phyloP scores from a whole-genome alignment of 805 yeast species.

The Zygotorulaspora florentina region DNA sequence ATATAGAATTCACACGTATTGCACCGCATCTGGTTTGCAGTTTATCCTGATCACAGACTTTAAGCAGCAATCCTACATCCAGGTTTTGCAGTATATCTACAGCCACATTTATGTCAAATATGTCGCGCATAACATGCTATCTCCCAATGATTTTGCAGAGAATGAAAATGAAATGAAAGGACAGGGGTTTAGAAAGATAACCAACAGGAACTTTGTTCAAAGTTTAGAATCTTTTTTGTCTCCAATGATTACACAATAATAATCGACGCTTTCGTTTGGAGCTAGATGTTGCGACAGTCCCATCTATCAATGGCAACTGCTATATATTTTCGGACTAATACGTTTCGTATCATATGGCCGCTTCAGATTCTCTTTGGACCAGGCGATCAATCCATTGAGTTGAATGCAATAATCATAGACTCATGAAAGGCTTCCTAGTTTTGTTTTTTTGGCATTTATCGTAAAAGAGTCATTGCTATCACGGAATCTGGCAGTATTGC shows the following conservation, averaged over 20 bases:
- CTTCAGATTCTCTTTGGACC: too few species aligned
- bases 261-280: background rate
- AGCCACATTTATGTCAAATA: slow-evolving; percentile 31
- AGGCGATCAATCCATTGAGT: too few species aligned
- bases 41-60: slow-evolving; percentile 71
- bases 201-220: slow-evolving; percentile 27
- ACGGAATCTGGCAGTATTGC: too few species aligned
- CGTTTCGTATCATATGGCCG: too few species aligned
- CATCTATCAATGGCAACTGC: too few species aligned
- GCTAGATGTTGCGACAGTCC: too few species aligned
- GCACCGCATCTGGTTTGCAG: slow-evolving; percentile 73
- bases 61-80: slow-evolving; percentile 27
- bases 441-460: too few species aligned
- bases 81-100: slow-evolving; percentile 31
- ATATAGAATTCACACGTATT: slow-evolving; percentile 75
- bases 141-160: slow-evolving; percentile 34
- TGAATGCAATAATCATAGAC: too few species aligned
- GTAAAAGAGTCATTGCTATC: too few species aligned
- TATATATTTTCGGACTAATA: too few species aligned
- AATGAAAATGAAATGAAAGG: slow-evolving; percentile 30
- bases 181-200: slow-evolving; percentile 32
- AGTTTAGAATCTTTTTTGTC: slow-evolving; percentile 30
- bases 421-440: too few species aligned
- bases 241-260: slow-evolving; percentile 27
- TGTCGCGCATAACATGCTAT: slow-evolving; percentile 29